Evolutionary conservation across 371 early-diverging fungal species (phyloP).

Genomic region (Lichtheimia ramosa): DNA sequence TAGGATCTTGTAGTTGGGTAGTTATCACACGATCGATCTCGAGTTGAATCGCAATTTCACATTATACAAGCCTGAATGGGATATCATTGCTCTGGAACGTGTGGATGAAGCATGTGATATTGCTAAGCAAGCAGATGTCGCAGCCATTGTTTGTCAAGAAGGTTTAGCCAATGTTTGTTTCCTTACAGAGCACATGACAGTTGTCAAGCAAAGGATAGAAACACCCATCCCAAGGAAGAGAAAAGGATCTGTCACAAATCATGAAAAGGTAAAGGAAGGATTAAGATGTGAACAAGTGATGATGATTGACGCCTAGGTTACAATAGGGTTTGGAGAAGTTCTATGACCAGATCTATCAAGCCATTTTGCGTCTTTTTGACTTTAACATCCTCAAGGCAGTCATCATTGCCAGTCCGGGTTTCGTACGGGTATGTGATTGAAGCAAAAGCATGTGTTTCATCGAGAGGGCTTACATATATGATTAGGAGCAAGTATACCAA

Average conservation of each 20-base stretch:
- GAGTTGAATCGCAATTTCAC: slow-evolving; percentile 89
- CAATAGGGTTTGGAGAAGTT: slow-evolving; percentile 74
- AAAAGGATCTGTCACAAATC: slow-evolving; percentile 82
- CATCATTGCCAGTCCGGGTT: slow-evolving; percentile 94
- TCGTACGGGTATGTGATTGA: slow-evolving; percentile 67
- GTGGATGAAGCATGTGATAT: slow-evolving; percentile 90
- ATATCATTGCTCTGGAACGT: slow-evolving; percentile 85
- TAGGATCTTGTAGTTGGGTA: slow-evolving; percentile 69
- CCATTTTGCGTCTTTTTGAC: slow-evolving; percentile 82
- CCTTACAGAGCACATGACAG: slow-evolving; percentile 92
- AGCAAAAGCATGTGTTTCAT: too few species aligned
- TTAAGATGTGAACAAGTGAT: not conserved
- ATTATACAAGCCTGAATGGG: slow-evolving; percentile 90
- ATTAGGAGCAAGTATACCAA: slow-evolving; percentile 79
- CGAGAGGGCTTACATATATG: not conserved
- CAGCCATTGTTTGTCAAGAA: slow-evolving; percentile 94
- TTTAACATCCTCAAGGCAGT: slow-evolving; percentile 91
- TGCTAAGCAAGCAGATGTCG: slow-evolving; percentile 90
- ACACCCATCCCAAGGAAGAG: slow-evolving; percentile 90
- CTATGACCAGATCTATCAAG: slow-evolving; percentile 89
- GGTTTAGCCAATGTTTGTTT: slow-evolving; percentile 95
- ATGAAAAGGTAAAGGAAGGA: slow-evolving; percentile 72
- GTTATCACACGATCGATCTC: slow-evolving; percentile 94
- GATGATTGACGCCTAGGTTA: not conserved
- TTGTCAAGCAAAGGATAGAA: slow-evolving; percentile 92